phyloP scores from a whole-genome alignment of 805 yeast species.

The Teunomyces lycoperdinae region DNA sequence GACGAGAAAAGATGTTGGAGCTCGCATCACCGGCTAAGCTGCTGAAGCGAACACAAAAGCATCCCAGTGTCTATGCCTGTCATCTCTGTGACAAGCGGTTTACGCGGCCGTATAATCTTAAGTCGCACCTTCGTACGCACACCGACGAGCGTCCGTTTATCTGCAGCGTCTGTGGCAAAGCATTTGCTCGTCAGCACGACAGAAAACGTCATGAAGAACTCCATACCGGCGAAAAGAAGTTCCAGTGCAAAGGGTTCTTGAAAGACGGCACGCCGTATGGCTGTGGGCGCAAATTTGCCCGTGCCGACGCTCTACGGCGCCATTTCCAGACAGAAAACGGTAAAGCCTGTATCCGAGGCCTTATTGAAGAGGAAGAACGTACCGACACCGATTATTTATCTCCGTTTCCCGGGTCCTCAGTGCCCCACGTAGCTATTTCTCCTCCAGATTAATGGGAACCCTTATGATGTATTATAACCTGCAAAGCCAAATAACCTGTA shows the following conservation, averaged over 20 bases:
- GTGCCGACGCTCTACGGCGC: conserved; percentile 45
- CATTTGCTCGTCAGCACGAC: conserved; percentile 55
- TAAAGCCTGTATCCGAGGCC: conserved; percentile 37
- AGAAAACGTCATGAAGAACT: conserved; percentile 48
- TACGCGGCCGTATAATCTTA: conserved; percentile 89
- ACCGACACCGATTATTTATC: conserved; percentile 10
- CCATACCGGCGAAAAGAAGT: conserved; percentile 74
- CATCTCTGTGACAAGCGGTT: conserved; percentile 81
- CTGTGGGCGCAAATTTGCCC: conserved; percentile 45
- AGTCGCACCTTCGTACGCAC: conserved; percentile 89
- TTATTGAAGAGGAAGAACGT: conserved; percentile 40
- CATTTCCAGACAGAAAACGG: conserved; percentile 50
- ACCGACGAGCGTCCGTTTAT: conserved; percentile 78
- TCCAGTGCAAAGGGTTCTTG: conserved; percentile 64
- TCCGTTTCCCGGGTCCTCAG: neutral
- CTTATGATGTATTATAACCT: neutral
- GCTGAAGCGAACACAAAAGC: conserved; percentile 60
- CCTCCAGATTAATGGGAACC: conserved; percentile 29
- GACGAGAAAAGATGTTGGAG: conserved; percentile 60
- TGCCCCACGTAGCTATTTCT: conserved; percentile 38
- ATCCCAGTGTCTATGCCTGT: conserved; percentile 75
- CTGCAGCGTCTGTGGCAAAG: conserved; percentile 73
- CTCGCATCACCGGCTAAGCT: conserved; percentile 57
- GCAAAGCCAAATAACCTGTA: too few species aligned
- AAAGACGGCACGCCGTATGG: conserved; percentile 40